These are phyloP conservation scores for Aurantiochytrium sp. DNA, from an alignment of 108 stramenopile genomes.

Conservation along the genomic window DNA sequence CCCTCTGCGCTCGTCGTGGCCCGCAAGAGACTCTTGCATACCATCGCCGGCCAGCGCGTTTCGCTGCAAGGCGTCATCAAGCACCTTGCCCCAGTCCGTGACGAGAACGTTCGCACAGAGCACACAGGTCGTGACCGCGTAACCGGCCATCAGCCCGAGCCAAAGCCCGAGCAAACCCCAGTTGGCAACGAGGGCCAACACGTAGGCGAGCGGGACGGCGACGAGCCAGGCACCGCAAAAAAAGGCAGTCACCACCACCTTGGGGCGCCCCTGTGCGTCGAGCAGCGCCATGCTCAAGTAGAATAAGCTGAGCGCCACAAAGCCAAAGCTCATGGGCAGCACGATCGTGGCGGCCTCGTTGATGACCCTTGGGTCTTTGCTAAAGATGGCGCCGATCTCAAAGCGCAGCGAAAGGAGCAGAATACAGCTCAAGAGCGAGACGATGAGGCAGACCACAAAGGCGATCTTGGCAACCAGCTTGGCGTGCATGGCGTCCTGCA, in stretches of 20 bases:
- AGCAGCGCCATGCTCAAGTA: constrained; percentile 28
- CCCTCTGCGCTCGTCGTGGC: not conserved
- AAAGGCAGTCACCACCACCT: constrained; percentile 12
- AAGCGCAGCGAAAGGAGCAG: not conserved
- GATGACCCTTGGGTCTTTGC: not conserved
- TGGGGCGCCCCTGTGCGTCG: not conserved
- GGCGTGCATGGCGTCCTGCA: constrained; percentile 1
- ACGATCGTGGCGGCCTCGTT: not conserved
- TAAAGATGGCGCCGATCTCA: constrained; percentile 1
- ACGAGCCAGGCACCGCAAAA: constrained; percentile 32
- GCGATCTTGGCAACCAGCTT: constrained; percentile 29
- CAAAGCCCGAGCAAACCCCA: constrained; percentile 31
- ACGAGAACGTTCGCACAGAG: not conserved
- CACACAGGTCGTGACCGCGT: not conserved
- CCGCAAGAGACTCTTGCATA: not conserved
- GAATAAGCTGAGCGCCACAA: constrained; percentile 14
- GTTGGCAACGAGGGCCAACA: not conserved
- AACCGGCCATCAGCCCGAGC: constrained; percentile 22
- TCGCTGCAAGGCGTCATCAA: not conserved
- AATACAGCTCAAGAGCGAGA: not conserved
- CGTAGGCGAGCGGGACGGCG: constrained; percentile 32
- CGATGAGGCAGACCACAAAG: not conserved
- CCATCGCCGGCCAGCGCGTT: not conserved
- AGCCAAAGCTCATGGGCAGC: not conserved
- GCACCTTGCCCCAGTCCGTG: not conserved